Base-by-base conservation (phyloP, 257 asterid genomes). In the Jasminum sambac region DNA sequence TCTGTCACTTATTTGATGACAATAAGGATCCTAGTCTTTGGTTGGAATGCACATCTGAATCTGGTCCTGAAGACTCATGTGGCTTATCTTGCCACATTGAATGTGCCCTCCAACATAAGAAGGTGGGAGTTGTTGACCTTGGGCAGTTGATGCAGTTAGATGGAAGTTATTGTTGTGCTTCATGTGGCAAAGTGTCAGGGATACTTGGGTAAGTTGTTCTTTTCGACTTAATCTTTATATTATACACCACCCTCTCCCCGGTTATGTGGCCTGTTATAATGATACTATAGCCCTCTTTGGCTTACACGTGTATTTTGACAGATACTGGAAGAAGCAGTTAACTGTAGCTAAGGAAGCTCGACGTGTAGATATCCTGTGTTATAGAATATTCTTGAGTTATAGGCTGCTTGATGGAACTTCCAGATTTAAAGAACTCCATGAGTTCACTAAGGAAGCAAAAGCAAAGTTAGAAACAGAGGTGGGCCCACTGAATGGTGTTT, bases 21-120 rank as follows among this genome's bases (percentile, higher is more conserved):
- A 89, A 89, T 81, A 89, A 91, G 84, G 97, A 91, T 86, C 96
- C 94, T 14, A 91, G 96, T 81, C 93, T 91, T 79, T 91, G 96
- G 96, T 72, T 89, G 81, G 90, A 86, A 75, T 91, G 96, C 83
- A 71, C 82, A 19, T 87, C 95, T 68, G 93, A 89, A 80, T 77
- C 93, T 68, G 87, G 88, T 67, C 76, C 64, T 62, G 92, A 87
- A 58, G 94, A 89, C 61, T 70, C 86, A 5, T 91, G 95, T 83
- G 97, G 96, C 66, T 81, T 86, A 78, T 86, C 97, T 75, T 89
- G 96, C 86, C 97, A 91, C 80, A 82, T 89, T 74, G 95, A 89
- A 57, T 91, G 95, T 78, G 96, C 96, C 67, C 82, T 84, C 68
- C 90, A 84, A 75, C 86, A 77, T 11, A 87, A 89, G 66, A 91